phyloP scores from a whole-genome alignment of 371 early-diverging fungal genomes.

The Choanephora cucurbitarum region DNA sequence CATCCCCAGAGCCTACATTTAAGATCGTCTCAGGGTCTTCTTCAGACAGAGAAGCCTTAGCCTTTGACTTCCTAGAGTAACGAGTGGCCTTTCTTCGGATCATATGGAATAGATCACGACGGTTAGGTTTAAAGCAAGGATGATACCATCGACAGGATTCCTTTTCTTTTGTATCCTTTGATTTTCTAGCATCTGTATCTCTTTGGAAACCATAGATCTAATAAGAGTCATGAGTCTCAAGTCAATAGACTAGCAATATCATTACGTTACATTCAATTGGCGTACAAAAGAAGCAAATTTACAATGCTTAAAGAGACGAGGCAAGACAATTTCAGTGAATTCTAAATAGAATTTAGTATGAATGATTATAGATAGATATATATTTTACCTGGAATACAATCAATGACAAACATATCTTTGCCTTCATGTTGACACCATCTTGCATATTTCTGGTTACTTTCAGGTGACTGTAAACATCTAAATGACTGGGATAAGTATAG shows the following conservation, averaged over 20 bases:
- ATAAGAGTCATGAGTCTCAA: not conserved
- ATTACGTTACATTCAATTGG: conserved; percentile 55
- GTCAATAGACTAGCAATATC: not conserved
- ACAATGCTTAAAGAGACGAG: conserved; percentile 55
- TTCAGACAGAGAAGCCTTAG: conserved; percentile 22
- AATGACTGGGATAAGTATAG: no score
- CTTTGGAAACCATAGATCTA: conserved; percentile 60
- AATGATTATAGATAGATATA: no score
- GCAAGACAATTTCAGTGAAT: conserved; percentile 53
- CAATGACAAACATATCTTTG: conserved; percentile 54
- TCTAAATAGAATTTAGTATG: conserved; percentile 25
- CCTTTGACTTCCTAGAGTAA: conserved; percentile 36
- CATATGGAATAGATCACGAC: conserved; percentile 51
- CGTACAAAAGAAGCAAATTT: conserved; percentile 61
- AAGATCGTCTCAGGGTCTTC: conserved; percentile 46
- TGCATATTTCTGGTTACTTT: conserved; percentile 43
- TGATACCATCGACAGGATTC: conserved; percentile 56
- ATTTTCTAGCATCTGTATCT: conserved; percentile 58
- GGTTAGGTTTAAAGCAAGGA: conserved; percentile 47
- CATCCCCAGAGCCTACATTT: conserved; percentile 38
- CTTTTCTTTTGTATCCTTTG: conserved; percentile 54
- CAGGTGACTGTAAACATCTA: conserved; percentile 44
- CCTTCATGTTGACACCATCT: conserved; percentile 48
- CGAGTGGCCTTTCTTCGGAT: conserved; percentile 52
- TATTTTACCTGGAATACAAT: conserved; percentile 51